A percentile compares a stretch with the other conserved stretches of the same genome.
These are phyloP conservation scores for Phytophthora palmivora DNA, from an alignment of 352 stramenopile genomes.

Conservation along the genomic window DNA sequence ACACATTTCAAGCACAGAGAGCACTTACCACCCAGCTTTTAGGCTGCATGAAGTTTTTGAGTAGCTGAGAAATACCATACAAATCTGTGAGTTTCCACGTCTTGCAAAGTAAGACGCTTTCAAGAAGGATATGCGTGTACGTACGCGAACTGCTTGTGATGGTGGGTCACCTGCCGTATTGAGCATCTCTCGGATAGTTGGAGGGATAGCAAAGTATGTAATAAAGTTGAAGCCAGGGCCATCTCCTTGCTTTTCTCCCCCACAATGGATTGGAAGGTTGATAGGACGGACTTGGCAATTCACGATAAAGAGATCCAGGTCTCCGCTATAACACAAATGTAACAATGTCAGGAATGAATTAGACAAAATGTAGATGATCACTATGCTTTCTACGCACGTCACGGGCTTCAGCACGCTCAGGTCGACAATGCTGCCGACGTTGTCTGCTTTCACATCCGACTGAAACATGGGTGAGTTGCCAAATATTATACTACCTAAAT, in stretches of 20 bases:
- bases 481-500: background rate
- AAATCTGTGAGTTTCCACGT: background rate
- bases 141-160: conserved; percentile 61
- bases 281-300: conserved; percentile 90
- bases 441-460: conserved; percentile 77
- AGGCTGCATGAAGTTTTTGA: conserved; percentile 50
- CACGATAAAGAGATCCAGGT: conserved; percentile 78
- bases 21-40: conserved; percentile 42
- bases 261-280: conserved; percentile 84
- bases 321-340: conserved; percentile 22
- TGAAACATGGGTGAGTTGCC: conserved; percentile 27
- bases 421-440: conserved; percentile 76
- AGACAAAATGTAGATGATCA: background rate
- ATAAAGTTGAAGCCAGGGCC: conserved; percentile 84
- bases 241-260: conserved; percentile 80
- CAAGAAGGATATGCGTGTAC: background rate
- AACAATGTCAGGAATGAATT: conserved; percentile 1
- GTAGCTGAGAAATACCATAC: conserved; percentile 20
- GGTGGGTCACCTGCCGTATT: conserved; percentile 40
- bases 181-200: conserved; percentile 60
- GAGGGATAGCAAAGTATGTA: conserved; percentile 78
- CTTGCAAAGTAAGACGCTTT: background rate
- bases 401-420: conserved; percentile 48
- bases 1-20: background rate
- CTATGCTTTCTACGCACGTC: conserved; percentile 23